These are phyloP conservation scores for Cercospora sp. DNA, from an alignment of 2,329 filamentous ascomycete genomes.

Conservation along the genomic window DNA sequence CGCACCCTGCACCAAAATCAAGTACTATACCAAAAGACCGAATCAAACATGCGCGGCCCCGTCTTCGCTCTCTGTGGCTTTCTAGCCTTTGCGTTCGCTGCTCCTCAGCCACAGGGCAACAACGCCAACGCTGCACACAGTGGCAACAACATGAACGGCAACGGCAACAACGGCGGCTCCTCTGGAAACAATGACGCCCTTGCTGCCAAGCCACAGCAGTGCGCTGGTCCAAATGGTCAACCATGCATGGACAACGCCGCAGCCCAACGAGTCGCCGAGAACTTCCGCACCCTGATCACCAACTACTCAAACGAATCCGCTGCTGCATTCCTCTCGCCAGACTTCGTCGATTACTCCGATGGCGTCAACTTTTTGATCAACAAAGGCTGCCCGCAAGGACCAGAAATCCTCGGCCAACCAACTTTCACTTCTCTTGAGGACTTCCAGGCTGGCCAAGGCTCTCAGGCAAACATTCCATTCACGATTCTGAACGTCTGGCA, in stretches of 20 bases:
- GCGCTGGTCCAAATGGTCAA: slow-evolving; percentile 6
- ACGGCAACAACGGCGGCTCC: slow-evolving; percentile 2
- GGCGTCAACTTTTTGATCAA: slow-evolving; percentile 38
- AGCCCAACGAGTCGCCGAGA: slow-evolving; percentile 32
- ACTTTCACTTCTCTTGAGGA: slow-evolving; percentile 34
- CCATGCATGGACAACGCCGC: slow-evolving; percentile 33
- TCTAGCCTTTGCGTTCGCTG: background rate
- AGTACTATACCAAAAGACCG: background rate
- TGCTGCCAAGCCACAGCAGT: slow-evolving; percentile 12
- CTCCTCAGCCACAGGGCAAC: background rate
- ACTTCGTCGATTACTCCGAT: slow-evolving; percentile 38
- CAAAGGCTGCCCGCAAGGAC: slow-evolving; percentile 31
- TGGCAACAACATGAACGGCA: slow-evolving; percentile 1
- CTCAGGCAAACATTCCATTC: slow-evolving; percentile 37
- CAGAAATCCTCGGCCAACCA: slow-evolving; percentile 27
- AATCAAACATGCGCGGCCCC: background rate
- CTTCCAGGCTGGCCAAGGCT: slow-evolving; percentile 36
- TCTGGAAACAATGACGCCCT: background rate
- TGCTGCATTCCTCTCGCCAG: slow-evolving; percentile 26
- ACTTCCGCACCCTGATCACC: slow-evolving; percentile 36
- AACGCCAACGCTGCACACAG: background rate
- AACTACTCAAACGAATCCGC: slow-evolving; percentile 35
- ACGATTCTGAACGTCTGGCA: slow-evolving; percentile 38
- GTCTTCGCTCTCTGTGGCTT: slow-evolving; percentile 1
- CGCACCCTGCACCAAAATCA: background rate